Percentiles rank a stretch among this genome's conserved stretches.
These are phyloP conservation scores for Ogataea nitratoaversa DNA, from an alignment of 805 yeast genomes.

Conservation along the genomic window DNA sequence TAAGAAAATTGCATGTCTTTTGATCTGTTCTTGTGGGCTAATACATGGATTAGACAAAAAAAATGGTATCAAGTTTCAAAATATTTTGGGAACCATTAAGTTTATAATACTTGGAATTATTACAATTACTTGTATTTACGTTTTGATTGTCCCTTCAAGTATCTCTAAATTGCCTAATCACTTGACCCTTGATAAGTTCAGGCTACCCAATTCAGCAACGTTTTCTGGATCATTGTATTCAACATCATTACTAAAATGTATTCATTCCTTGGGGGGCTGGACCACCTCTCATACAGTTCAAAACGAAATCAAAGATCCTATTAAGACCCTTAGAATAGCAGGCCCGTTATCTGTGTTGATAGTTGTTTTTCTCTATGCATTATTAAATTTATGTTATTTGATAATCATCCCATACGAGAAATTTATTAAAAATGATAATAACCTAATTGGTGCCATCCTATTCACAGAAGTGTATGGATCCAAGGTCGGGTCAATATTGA, in stretches of 20 bases:
- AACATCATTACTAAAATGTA: conserved; percentile 41
- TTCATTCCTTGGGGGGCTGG: conserved; percentile 48
- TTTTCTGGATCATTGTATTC: conserved; percentile 36
- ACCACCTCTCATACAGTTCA: conserved; percentile 44
- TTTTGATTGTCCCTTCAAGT: conserved; percentile 32
- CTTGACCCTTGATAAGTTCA: conserved; percentile 11
- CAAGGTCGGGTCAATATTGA: conserved; percentile 36
- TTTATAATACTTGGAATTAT: conserved; percentile 36
- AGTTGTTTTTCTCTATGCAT: conserved; percentile 35
- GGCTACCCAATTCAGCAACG: conserved; percentile 14
- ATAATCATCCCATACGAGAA: conserved; percentile 41
- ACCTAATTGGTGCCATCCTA: conserved; percentile 41
- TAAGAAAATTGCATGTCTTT: conserved; percentile 13
- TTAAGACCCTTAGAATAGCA: conserved; percentile 39
- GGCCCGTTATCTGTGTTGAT: conserved; percentile 41
- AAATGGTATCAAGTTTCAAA: conserved; percentile 41
- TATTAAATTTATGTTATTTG: conserved; percentile 42
- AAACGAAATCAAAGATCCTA: conserved; percentile 44
- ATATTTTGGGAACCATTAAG: conserved; percentile 42
- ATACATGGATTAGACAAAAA: conserved; percentile 40
- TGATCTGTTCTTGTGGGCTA: conserved; percentile 15
- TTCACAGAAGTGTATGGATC: conserved; percentile 43
- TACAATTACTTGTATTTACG: conserved; percentile 38
- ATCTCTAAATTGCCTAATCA: conserved; percentile 19
- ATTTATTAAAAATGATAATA: conserved; percentile 33